These are phyloP conservation scores for Eimeria sp. DNA, from an alignment of 169 alveolate species.

Conservation along the genomic window DNA sequence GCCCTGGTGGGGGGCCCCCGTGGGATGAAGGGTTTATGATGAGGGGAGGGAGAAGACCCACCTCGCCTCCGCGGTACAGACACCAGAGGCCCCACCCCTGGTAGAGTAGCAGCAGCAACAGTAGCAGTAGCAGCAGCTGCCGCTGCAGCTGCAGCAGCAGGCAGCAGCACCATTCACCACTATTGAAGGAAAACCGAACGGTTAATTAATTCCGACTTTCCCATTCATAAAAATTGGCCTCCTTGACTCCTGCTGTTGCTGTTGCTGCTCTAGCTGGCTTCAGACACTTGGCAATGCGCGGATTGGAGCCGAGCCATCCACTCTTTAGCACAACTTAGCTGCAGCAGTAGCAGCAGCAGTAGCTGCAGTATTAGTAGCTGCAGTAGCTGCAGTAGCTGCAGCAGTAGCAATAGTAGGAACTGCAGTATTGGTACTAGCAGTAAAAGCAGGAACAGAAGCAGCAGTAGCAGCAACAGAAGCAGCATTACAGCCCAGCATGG, in stretches of 20 bases:
- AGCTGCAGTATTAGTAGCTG: neutral
- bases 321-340: too few relatives aligned
- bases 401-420: neutral
- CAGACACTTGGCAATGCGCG: too few relatives aligned
- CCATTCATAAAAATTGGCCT: neutral
- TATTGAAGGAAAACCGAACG: too few relatives aligned
- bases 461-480: constrained; percentile 12
- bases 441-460: neutral
- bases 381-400: neutral
- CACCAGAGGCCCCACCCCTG: constrained; percentile 44
- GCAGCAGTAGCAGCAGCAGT: neutral
- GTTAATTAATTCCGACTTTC: too few relatives aligned
- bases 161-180: neutral
- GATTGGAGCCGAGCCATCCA: too few relatives aligned
- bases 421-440: neutral
- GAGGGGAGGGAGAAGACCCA: neutral
- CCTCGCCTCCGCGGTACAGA: constrained; percentile 15
- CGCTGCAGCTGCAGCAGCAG: constrained; percentile 23
- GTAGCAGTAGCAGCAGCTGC: constrained; percentile 18
- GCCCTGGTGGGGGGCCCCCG: constrained; percentile 11
- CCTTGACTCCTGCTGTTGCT: neutral
- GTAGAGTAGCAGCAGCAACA: constrained; percentile 24
- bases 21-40: neutral
- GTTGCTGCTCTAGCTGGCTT: neutral
- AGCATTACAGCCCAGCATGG: too few relatives aligned